Evolutionary conservation across 441 rosid species (phyloP).

Genomic region (Adansonia gregorii): DNA sequence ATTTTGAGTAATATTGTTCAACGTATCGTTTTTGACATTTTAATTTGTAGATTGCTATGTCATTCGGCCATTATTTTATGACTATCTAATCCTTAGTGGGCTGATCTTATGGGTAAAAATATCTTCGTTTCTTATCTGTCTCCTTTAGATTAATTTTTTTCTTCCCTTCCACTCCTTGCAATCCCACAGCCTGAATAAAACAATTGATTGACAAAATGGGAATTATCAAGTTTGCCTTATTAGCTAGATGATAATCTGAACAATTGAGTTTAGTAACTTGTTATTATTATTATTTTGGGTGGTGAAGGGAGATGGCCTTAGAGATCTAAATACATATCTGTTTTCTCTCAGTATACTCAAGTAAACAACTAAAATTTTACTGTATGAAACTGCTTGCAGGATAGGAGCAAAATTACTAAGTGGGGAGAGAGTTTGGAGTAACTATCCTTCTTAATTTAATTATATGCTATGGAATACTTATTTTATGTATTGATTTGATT

Average conservation of each 20-base stretch:
- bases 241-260: not conserved
- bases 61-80: not conserved
- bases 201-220: not conserved
- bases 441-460: slow-evolving; percentile 39
- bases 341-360: slow-evolving; percentile 12
- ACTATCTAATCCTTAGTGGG: not conserved
- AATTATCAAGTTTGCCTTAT: not conserved
- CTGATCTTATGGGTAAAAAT: slow-evolving; percentile 4
- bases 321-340: not conserved
- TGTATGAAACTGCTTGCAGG: slow-evolving; percentile 53
- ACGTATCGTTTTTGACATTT: slow-evolving; percentile 12
- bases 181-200: not conserved
- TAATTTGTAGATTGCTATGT: not conserved
- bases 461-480: slow-evolving; percentile 26
- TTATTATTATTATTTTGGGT: not conserved
- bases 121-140: not conserved
- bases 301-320: not conserved
- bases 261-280: not conserved
- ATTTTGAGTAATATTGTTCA: slow-evolving; percentile 11
- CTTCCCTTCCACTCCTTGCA: not conserved
- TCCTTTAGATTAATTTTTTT: not conserved
- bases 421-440: slow-evolving; percentile 64
- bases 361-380: slow-evolving; percentile 24
- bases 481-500: slow-evolving; percentile 33
- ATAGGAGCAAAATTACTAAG: slow-evolving; percentile 52